Conservation (phyloP, 768 basidiomycete species). For the Hemileccinum rubropunctum region DNA sequence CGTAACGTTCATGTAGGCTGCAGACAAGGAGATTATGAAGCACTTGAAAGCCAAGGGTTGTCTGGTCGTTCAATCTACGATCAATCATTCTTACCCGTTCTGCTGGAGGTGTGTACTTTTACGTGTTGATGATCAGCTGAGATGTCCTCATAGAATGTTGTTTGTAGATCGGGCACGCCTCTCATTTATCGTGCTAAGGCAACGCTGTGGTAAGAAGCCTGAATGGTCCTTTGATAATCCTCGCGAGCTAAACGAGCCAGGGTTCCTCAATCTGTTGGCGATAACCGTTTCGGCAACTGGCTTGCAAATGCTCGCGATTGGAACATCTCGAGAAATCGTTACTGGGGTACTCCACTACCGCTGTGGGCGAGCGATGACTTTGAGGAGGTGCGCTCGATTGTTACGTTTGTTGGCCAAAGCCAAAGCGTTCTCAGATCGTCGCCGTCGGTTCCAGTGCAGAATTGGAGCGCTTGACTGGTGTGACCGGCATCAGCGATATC, state of each 20-base stretch:
- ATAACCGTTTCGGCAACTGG: conserved; percentile 96
- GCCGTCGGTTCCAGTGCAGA: conserved; percentile 87
- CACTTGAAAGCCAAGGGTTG: conserved; percentile 82
- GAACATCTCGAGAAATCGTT: conserved; percentile 98
- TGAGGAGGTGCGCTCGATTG: conserved; percentile 56
- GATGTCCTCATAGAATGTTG: background rate
- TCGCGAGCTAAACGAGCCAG: conserved; percentile 37
- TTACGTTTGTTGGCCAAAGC: background rate
- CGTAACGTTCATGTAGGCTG: conserved; percentile 50
- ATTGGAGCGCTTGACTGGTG: conserved; percentile 82
- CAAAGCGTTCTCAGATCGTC: conserved; percentile 52
- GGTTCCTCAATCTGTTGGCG: conserved; percentile 91
- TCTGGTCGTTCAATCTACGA: conserved; percentile 80
- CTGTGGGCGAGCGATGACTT: conserved; percentile 94
- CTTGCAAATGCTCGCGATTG: conserved; percentile 96
- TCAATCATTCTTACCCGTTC: conserved; percentile 93
- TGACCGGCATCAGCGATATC: conserved; percentile 79
- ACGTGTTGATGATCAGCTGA: background rate
- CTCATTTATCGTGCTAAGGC: conserved; percentile 90
- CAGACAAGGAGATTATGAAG: conserved; percentile 94
- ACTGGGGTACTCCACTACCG: conserved; percentile 98
- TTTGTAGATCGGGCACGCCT: conserved; percentile 84
- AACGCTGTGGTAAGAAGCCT: conserved; percentile 71
- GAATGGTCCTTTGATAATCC: background rate
- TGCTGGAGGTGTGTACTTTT: conserved; percentile 77